Evolutionary conservation across 768 basidiomycete genomes (phyloP), one percentile per base, ranked within the genome.

Genomic region (Peribolospora baueri): DNA sequence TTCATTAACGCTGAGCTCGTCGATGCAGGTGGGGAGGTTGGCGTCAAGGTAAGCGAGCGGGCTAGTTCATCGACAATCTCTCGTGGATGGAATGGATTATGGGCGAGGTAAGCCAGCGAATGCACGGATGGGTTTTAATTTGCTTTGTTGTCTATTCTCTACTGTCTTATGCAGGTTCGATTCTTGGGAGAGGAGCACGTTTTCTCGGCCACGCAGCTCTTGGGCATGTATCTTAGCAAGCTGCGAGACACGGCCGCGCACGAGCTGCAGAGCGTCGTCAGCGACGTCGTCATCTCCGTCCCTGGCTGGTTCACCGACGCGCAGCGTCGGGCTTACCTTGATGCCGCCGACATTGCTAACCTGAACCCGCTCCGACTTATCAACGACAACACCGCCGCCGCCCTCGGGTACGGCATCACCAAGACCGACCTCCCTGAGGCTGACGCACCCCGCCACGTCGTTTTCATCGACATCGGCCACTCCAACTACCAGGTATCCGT

Each of bases 381-480:
- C 73, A 95, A 95, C 72, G 93, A 97, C 68, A 80, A 82, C 55
- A 97, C 91, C 59, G 93, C 91, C 53, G 76, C 81, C 56, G 93
- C 93, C 46, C 81, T 98, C 67, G 87, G 85, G 53, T 98, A 91
- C 71, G 93, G 93, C 61, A 97, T 97, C 74, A 98, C 91, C 61
- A 98, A 98, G 70, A 78, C 82, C 38, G 93, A 98, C 68, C 79
- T 98, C 48, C 93, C 93, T 25, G 68, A 69, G 42, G 79, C 81
- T 10, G 67, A 78, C 42, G 87, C 90, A 58, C 81, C 90, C 0
- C 76, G 81, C 42, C 76, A 93, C 67, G 80, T 98, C 68, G 82
- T 81, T 59, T 95, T 98, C 64, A 78, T 97, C 63, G 93, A 98
- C 63, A 77, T 90, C 56, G 93, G 93, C 51, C 93, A 97, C 73